Base-by-base conservation (phyloP, 805 yeast genomes). In the Wickerhamiella allomyrinae region DNA sequence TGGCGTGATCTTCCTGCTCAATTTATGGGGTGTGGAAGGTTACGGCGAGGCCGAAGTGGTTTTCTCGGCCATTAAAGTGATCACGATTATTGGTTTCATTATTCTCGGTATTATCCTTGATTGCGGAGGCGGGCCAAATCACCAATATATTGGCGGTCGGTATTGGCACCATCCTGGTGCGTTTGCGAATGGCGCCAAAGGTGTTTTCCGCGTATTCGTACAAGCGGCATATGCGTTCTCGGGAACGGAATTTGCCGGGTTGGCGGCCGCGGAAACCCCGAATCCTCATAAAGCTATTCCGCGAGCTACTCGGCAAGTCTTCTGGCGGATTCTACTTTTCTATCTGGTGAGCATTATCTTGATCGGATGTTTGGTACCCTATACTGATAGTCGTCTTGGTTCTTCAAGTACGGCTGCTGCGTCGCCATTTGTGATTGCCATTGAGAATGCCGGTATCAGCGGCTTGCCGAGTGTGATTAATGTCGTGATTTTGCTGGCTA, bases 271-370 rank as follows among this genome's bases (percentile, higher is more conserved):
- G 5, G 91, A 82, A 59, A 68, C 83, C 23, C 70, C 62, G 36
- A 72, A 80, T 57, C 86, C 89, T 37, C 67, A 81, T 51, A 68
- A 67, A 45, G 62, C 79, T 2, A 68, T 80, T 41, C 89, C 89
- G 23, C 68, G 71, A 39, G 86, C 89, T 34, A 76, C 79, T 42
- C 81, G 80, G 60, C 86, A 82, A 61, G 83, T 80, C 2, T 79
- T 83, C 61, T 81, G 91, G 89, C 69, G 91, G 61, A 77, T 83
- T 45, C 62, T 77, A 13, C 59, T 79, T 49, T 81, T 82, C 56
- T 83, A 81, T 63, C 68, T 83, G 57, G 62, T 69, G 8, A 67
- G 76, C 48, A 70, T 61, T 56, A 77, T 63, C 42, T 67, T 70
- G 51, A 71, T 67, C 51, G 79, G 85, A 40, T 73, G 82, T 50